Evolutionary conservation across 2,329 filamentous ascomycete genomes (phyloP), one percentile per base, ranked within the genome.

Genomic region (Pseudomassariella vexata): DNA sequence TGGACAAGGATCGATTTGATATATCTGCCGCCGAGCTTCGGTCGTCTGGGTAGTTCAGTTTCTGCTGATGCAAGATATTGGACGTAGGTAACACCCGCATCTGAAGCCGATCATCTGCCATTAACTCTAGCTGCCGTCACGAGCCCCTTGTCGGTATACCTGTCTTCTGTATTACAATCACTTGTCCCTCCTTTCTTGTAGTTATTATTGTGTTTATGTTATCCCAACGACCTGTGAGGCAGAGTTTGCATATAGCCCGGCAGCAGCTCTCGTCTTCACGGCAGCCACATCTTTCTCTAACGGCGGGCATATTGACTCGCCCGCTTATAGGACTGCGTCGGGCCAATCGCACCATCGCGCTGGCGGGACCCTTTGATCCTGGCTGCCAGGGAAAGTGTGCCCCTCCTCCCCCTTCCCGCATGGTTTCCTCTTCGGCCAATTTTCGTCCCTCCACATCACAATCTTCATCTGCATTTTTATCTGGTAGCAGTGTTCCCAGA

Each of bases 351-450:
- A 34, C 24, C 32, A 9, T 29, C 32, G 18, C 19, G 25, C 32
- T 34, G 32, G 32, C 32, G 24, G 32, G 24, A 24, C 32, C n/a
- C n/a, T n/a, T n/a, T n/a, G n/a, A 22, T 19, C 24, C 32, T 28
- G 32, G 24, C 32, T 28, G 24, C 25, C 24, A 16, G 19, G 24
- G 18, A 16, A 19, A 18, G 11, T 16, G 24, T 35, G 32, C 39
- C 36, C 32, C 36, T 40, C 34, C 39, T 30, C 46, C 24, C 37
- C 51, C 31, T 41, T 52, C 16, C 36, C 44, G 33, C 45, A 36
- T 32, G 35, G 24, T 22, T 22, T 34, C 30, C 36, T 50, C 49
- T 55, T 26, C 29, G 15, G 19, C 28, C 36, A 30, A 28, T 34
- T 33, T 41, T 35, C 36, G 28, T 41, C 32, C 30, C 28, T 26